phyloP scores from a whole-genome alignment of 305 asterid species.

The Fraxinus dipetala region DNA sequence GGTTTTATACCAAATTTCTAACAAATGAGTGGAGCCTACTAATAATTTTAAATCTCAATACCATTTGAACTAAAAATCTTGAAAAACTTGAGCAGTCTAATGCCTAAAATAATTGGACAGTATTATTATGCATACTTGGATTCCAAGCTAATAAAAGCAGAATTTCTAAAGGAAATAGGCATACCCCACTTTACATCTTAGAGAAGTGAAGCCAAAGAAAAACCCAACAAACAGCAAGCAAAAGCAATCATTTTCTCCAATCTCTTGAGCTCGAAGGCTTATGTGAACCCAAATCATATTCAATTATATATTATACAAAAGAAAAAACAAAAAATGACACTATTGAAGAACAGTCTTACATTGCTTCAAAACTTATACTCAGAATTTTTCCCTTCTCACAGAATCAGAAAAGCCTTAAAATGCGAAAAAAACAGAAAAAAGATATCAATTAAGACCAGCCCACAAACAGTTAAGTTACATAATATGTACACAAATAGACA shows the following conservation, averaged over 20 bases:
- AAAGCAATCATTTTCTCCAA: slow-evolving; percentile 50
- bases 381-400: slow-evolving; percentile 13
- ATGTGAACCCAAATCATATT: slow-evolving; percentile 37
- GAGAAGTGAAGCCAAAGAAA: slow-evolving; percentile 53
- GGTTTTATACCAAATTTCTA: slow-evolving; percentile 34
- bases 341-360: slow-evolving; percentile 18
- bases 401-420: slow-evolving; percentile 33
- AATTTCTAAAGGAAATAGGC: slow-evolving; percentile 29
- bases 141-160: slow-evolving; percentile 39
- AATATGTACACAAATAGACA: slow-evolving; percentile 32
- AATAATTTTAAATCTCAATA: slow-evolving; percentile 17
- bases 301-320: slow-evolving; percentile 21
- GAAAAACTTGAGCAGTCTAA: slow-evolving; percentile 20
- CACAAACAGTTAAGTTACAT: slow-evolving; percentile 35
- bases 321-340: slow-evolving; percentile 13
- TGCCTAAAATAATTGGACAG: slow-evolving; percentile 22
- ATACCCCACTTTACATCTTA: slow-evolving; percentile 73
- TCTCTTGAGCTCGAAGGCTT: slow-evolving; percentile 58
- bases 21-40: slow-evolving; percentile 33
- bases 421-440: not conserved
- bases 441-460: slow-evolving; percentile 22
- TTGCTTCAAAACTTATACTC: slow-evolving; percentile 15
- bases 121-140: slow-evolving; percentile 42
- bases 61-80: slow-evolving; percentile 14
- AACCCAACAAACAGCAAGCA: slow-evolving; percentile 39